These are phyloP conservation scores for Colletotrichum costaricense DNA, from an alignment of 2,329 filamentous ascomycete species.

Conservation along the genomic window DNA sequence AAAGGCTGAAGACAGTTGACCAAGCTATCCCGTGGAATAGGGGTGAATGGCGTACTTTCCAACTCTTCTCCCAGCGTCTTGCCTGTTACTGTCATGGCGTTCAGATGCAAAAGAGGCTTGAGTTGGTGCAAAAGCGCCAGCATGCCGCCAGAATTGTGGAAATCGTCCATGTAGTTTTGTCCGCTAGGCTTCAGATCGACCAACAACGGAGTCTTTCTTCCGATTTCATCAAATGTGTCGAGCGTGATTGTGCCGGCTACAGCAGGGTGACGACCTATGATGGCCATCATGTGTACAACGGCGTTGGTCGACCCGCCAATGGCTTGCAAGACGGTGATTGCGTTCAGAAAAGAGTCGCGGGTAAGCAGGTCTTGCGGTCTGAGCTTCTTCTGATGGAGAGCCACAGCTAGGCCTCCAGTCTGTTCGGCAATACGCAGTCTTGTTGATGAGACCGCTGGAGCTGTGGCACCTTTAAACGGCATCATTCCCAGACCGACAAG, in stretches of 20 bases:
- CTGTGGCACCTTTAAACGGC: conserved; percentile 80
- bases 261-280: conserved; percentile 77
- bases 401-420: conserved; percentile 76
- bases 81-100: conserved; percentile 85
- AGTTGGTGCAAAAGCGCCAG: conserved; percentile 83
- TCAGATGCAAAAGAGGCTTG: conserved; percentile 79
- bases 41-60: conserved; percentile 72
- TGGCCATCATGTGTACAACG: conserved; percentile 87
- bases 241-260: conserved; percentile 74
- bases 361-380: conserved; percentile 78
- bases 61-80: conserved; percentile 86
- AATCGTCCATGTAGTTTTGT: conserved; percentile 88
- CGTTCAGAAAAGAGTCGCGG: conserved; percentile 83
- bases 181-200: conserved; percentile 89
- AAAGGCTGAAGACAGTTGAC: conserved; percentile 73
- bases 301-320: conserved; percentile 89
- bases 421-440: conserved; percentile 86
- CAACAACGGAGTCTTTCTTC: conserved; percentile 81
- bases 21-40: conserved; percentile 46
- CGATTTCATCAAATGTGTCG: conserved; percentile 83
- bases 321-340: conserved; percentile 86
- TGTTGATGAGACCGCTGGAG: conserved; percentile 80
- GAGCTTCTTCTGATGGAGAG: conserved; percentile 73
- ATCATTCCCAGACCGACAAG: conserved; percentile 87
- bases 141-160: conserved; percentile 90